Evolutionary conservation across 2,329 filamentous ascomycete species (phyloP).

Genomic region (Diaporthe caulivora): DNA sequence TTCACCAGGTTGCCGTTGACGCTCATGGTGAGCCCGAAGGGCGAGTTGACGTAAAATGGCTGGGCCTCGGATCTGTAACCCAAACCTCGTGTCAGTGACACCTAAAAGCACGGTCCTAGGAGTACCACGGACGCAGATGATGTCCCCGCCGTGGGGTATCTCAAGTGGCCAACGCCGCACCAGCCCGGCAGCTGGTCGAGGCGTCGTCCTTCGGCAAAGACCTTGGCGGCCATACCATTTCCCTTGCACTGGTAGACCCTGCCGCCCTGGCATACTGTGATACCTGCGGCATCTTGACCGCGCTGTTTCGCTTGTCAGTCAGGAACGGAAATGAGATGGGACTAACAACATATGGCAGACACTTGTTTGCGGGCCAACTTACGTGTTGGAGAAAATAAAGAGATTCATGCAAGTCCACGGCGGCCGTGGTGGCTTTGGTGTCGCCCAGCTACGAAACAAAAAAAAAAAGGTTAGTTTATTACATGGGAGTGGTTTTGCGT

Average conservation of each 20-base stretch:
- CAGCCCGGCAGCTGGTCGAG: constrained; percentile 82
- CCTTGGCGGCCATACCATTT: constrained; percentile 81
- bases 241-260: constrained; percentile 85
- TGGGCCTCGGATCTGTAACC: constrained; percentile 81
- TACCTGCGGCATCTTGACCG: constrained; percentile 90
- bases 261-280: constrained; percentile 77
- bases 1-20: constrained; percentile 94
- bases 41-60: constrained; percentile 91
- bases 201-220: constrained; percentile 84
- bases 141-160: constrained; percentile 86
- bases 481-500: not conserved
- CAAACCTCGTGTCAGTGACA: not conserved
- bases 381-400: constrained; percentile 77
- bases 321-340: not conserved
- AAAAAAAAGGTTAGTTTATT: not conserved
- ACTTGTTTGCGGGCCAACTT: not conserved
- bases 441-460: constrained; percentile 52
- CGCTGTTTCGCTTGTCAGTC: constrained; percentile 46
- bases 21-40: constrained; percentile 84
- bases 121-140: constrained; percentile 17
- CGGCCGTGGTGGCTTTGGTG: constrained; percentile 47
- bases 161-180: constrained; percentile 87
- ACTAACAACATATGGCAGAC: too few species aligned
- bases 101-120: constrained; percentile 28
- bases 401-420: constrained; percentile 73